Conservation (phyloP, 78 protist genomes). For the Cavenderia fasciculata region DNA sequence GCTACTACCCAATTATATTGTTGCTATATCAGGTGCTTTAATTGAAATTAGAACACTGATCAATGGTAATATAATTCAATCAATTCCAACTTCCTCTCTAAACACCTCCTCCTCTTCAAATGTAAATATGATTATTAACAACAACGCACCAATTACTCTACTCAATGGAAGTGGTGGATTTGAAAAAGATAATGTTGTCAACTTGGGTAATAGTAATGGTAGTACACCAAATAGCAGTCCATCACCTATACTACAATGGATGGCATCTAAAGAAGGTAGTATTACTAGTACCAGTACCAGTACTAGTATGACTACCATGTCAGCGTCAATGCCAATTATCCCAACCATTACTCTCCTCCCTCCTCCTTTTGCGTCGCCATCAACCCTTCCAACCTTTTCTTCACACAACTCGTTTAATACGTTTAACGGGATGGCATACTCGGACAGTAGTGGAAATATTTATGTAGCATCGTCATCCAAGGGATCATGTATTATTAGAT, state of each 20-base stretch:
- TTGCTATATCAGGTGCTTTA: conserved; percentile 49
- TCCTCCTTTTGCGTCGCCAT: too few relatives aligned
- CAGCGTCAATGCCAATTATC: too few relatives aligned
- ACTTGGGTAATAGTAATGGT: background rate
- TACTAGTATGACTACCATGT: too few relatives aligned
- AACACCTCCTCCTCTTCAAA: background rate
- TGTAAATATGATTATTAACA: background rate
- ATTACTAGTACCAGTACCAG: background rate
- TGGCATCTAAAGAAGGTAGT: background rate
- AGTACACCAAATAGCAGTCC: background rate
- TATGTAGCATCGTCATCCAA: conserved; percentile 59
- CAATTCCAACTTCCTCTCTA: conserved; percentile 35
- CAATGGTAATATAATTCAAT: conserved; percentile 66
- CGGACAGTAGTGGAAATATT: conserved; percentile 61
- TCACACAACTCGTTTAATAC: conserved; percentile 47
- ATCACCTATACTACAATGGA: background rate
- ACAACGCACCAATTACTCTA: background rate
- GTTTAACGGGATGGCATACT: conserved; percentile 39
- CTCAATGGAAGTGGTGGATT: background rate
- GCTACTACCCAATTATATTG: conserved; percentile 22
- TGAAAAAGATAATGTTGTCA: background rate
- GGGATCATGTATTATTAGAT: conserved; percentile 66
- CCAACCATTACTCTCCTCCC: too few relatives aligned
- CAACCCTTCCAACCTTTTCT: too few relatives aligned
- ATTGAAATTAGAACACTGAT: conserved; percentile 41